Evolutionary conservation across 139 green algal genomes (phyloP), one percentile per base, ranked within the genome.

Genomic region (Tetraselmis chui): DNA sequence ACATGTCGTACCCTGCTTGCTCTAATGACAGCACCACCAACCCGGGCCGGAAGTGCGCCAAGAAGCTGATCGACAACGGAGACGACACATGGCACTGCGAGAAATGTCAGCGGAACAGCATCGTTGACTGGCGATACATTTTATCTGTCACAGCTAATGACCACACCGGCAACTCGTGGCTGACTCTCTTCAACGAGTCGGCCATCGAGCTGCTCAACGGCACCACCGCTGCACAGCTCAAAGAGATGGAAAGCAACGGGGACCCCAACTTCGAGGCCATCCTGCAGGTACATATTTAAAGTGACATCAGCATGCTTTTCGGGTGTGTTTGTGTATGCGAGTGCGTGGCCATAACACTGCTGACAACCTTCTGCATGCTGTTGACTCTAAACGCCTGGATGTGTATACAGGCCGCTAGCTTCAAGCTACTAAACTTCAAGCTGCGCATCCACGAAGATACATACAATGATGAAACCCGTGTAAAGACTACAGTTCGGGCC

Each of bases 401-500:
- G 23, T 22, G 28, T 1, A 77, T 87, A 29, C 75, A 83, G 32
- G 31, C 67, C 30, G 83, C 82, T 27, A 87, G 88, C 27, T 93
- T 95, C 80, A 81, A 85, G n/a, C 45, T 84, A 31, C 84, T 79
- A 30, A 58, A 86, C 31, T 84, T 97, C 74, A 93, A 89, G 45
- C 59, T 97, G 25, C 94, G 95, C 85, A 85, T 97, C 1, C 82
- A 87, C 0, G 90, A 95, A 83, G 95, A 98, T 80, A 95, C 81
- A 2, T 98, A 95, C 82, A 90, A 96, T 26, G 95, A 98, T 76
- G 93, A 98, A 87, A 45, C 32, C n/a, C 91, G 94, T 26, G 79
- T 95, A 77, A 95, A 95, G 86, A 84, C 86, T n/a, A 88, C 74
- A 0, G 83, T 95, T 23, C 31, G 87, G 2, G 84, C 78, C 59